Evolutionary conservation across 768 basidiomycete species (phyloP), one percentile per base, ranked within the genome.

Genomic region (Pisolithus albus): DNA sequence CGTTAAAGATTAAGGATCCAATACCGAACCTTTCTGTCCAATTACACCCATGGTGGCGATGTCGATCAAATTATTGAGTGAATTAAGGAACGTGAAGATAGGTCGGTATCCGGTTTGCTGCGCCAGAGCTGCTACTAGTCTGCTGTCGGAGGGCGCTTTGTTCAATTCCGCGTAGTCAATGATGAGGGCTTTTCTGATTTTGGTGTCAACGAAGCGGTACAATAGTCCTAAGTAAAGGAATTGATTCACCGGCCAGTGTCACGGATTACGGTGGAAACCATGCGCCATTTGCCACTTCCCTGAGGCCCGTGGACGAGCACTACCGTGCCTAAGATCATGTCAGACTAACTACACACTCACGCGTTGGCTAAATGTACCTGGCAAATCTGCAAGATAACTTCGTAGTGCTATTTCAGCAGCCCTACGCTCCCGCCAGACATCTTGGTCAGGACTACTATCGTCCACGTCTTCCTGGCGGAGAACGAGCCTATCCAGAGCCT

Each of bases 21-120:
- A 5, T 48, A 51, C 46, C 67, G 6, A 49, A 86, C 90, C 81
- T 72, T 97, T 97, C 63, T 96, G 92, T 3, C 96, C 96, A 58
- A 96, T 96, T n/a, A 98, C 62, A 1, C 94, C 94, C 40, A 93
- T 80, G 52, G 84, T 86, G 1, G 91, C 92, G n/a, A 98, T 76
- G 64, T 98, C 95, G 54, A 97, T 81, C 51, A 98, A 69, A 55
- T 80, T 86, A 59, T 80, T 88, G 62, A 91, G 68, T 0, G 88
- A 91, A 59, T 85, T 83, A 46, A 91, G 71, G 70, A 92, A 87
- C 5, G 84, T 84, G 69, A 96, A 94, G 6, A 91, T 77, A 5
- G 93, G 94, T 76, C 83, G 86, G 62, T 91, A 92, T 34, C 95
- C 93, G 0, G 88, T 91, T 60, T 96, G 89, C 6, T 68, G 70